A percentile compares a stretch with the other conserved stretches of the same genome.
These are phyloP conservation scores for Metschnikowia cubensis DNA, from an alignment of 805 yeast species.

Conservation along the genomic window DNA sequence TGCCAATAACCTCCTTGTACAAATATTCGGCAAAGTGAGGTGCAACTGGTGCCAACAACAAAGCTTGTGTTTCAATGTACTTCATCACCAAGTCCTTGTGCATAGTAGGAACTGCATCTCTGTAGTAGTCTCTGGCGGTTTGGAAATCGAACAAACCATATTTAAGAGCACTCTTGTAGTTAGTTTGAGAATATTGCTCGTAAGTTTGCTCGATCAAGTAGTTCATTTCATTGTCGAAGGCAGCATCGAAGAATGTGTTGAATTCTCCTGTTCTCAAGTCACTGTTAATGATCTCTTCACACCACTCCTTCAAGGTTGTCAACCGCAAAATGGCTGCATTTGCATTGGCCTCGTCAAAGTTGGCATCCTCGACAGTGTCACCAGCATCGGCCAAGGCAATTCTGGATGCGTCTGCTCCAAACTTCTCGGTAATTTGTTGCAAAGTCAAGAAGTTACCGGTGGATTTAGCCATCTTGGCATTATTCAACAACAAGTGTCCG, in stretches of 20 bases:
- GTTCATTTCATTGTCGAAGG: constrained; percentile 94
- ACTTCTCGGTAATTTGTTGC: constrained; percentile 77
- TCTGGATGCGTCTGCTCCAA: constrained; percentile 96
- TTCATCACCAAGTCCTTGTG: constrained; percentile 75
- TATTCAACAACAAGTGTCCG: constrained; percentile 92
- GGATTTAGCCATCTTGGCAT: constrained; percentile 96
- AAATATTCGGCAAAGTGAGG: constrained; percentile 94
- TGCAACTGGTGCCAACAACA: constrained; percentile 85
- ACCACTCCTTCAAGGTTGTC: constrained; percentile 91
- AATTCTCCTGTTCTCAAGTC: constrained; percentile 47
- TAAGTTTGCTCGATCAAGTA: constrained; percentile 68
- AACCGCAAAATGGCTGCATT: constrained; percentile 95
- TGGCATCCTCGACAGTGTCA: constrained; percentile 95
- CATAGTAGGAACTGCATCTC: constrained; percentile 74
- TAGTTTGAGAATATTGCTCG: constrained; percentile 64
- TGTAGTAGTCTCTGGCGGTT: constrained; percentile 91
- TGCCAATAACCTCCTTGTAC: constrained; percentile 75
- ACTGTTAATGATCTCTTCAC: constrained; percentile 65
- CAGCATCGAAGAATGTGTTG: constrained; percentile 71
- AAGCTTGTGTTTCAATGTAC: constrained; percentile 82
- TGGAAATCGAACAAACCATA: constrained; percentile 91
- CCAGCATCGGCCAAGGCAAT: constrained; percentile 98
- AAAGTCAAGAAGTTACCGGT: constrained; percentile 96
- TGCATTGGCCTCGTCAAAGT: constrained; percentile 93
- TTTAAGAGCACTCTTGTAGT: constrained; percentile 86